phyloP scores from a whole-genome alignment of 257 asterid species.

The Nicotiana tabacum region DNA sequence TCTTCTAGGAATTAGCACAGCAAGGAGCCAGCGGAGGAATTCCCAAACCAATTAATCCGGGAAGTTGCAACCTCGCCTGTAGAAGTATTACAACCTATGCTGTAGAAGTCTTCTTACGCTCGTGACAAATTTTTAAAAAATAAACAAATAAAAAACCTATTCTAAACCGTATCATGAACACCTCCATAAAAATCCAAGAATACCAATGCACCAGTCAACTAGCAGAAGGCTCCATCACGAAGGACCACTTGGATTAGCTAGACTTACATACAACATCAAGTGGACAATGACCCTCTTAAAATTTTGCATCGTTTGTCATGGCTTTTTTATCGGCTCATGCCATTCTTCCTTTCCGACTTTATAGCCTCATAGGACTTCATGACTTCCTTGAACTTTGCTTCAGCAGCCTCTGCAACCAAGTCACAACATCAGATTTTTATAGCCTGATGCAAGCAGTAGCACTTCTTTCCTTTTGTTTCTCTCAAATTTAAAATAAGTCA shows the following conservation, averaged over 20 bases:
- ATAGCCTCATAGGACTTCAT: constrained; percentile 47
- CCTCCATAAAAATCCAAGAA: background rate
- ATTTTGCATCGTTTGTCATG: background rate
- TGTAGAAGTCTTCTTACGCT: background rate
- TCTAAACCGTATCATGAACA: background rate
- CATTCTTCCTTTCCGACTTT: constrained; percentile 56
- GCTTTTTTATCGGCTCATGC: constrained; percentile 7
- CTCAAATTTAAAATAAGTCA: background rate
- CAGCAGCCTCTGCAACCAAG: constrained; percentile 59
- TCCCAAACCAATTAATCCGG: background rate
- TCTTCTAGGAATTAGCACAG: background rate
- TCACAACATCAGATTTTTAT: constrained; percentile 4
- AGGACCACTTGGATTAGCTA: constrained; percentile 1
- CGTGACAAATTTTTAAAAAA: background rate
- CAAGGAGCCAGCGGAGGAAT: background rate
- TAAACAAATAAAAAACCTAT: background rate
- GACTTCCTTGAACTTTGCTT: constrained; percentile 82
- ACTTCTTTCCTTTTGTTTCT: background rate
- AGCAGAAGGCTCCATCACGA: background rate
- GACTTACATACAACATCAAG: background rate
- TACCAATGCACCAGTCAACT: background rate
- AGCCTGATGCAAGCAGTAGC: constrained; percentile 2
- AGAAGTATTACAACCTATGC: background rate
- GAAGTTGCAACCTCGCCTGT: background rate
- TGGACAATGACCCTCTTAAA: background rate